Percentiles rank a stretch among this genome's conserved stretches.
phyloP scores from a whole-genome alignment of 1,284 basidiomycete genomes.

The Wolfiporia cocos region DNA sequence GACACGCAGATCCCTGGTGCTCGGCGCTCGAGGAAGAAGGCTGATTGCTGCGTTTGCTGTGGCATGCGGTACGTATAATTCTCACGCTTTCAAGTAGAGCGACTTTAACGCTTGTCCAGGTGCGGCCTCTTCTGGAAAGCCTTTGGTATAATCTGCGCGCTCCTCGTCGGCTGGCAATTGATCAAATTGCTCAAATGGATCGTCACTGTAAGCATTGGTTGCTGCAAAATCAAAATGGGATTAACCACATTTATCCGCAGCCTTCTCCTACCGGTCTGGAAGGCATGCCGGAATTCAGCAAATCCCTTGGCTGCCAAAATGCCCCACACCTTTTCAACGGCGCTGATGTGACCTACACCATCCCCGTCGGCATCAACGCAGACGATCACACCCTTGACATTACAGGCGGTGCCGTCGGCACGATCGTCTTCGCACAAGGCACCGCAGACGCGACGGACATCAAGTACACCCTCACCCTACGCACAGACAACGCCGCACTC shows the following conservation, averaged over 20 bases:
- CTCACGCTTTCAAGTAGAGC: background rate
- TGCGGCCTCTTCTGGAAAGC: conserved; percentile 51
- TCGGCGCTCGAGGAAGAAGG: conserved; percentile 25
- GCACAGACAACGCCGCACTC: conserved; percentile 33
- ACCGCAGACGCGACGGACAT: conserved; percentile 33
- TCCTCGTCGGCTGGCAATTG: conserved; percentile 31
- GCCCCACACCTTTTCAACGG: conserved; percentile 40
- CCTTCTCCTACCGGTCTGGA: conserved; percentile 44
- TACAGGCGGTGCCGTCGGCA: conserved; percentile 42
- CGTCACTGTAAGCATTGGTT: background rate
- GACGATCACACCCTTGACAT: conserved; percentile 41
- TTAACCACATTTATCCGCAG: conserved; percentile 21
- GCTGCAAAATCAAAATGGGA: background rate
- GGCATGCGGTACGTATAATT: conserved; percentile 37
- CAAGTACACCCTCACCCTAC: conserved; percentile 42
- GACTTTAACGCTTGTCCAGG: conserved; percentile 22
- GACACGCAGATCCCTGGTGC: conserved; percentile 31
- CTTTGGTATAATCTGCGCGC: conserved; percentile 39
- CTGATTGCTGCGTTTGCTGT: conserved; percentile 47
- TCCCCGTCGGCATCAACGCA: conserved; percentile 30
- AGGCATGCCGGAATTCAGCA: conserved; percentile 47
- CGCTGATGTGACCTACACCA: conserved; percentile 29
- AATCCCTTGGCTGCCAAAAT: conserved; percentile 41
- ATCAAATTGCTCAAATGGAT: conserved; percentile 27
- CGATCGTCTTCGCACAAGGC: conserved; percentile 40